phyloP scores from a whole-genome alignment of 2,329 filamentous ascomycete species.

The Fusarium mangiferae region DNA sequence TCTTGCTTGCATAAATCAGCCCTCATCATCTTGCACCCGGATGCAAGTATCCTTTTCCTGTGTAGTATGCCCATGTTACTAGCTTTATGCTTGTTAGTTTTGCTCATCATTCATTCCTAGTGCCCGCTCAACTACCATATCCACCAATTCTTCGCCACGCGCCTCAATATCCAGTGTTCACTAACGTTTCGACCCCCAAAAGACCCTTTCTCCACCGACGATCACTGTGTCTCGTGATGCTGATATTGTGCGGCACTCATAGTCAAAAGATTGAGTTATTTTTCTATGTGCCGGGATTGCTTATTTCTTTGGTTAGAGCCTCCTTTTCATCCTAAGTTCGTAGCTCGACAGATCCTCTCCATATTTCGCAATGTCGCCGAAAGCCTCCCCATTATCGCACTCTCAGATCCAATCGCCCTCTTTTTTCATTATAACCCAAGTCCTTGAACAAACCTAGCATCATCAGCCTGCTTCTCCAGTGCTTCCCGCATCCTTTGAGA shows the following conservation, averaged over 20 bases:
- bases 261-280: constrained; percentile 10
- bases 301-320: constrained; percentile 10
- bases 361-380: constrained; percentile 6
- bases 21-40: constrained; percentile 26
- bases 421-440: constrained; percentile 54
- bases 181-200: not conserved
- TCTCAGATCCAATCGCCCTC: not conserved
- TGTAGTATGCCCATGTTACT: constrained; percentile 4
- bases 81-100: constrained; percentile 31
- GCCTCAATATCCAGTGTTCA: constrained; percentile 23
- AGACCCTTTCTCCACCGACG: constrained; percentile 31
- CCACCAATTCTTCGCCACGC: constrained; percentile 19
- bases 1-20: constrained; percentile 35
- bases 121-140: not conserved
- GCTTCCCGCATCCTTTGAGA: constrained; percentile 78
- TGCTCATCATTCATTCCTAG: not conserved
- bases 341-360: constrained; percentile 4
- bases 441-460: constrained; percentile 77
- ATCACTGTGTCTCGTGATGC: constrained; percentile 26
- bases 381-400: constrained; percentile 1
- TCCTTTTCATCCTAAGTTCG: constrained; percentile 8
- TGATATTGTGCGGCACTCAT: not conserved
- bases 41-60: constrained; percentile 22
- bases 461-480: constrained; percentile 80
- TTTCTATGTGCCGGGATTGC: not conserved